Conservation (phyloP, 1,284 basidiomycete species). For the Paramarasmius palmivorus region DNA sequence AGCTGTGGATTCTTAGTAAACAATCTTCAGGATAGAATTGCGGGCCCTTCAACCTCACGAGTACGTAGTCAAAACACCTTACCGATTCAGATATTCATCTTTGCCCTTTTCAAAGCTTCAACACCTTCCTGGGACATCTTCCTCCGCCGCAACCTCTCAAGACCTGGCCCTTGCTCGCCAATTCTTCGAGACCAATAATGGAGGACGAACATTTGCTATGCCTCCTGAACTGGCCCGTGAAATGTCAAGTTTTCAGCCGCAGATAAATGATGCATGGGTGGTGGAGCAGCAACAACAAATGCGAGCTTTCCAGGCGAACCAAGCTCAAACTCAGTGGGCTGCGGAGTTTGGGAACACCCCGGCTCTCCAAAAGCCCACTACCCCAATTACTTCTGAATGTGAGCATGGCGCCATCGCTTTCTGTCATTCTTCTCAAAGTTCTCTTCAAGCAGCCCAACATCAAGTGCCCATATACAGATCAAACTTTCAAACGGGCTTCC, state of each 20-base stretch:
- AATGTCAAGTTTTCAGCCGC: conserved; percentile 23
- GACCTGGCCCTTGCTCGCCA: conserved; percentile 76
- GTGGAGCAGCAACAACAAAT: conserved; percentile 46
- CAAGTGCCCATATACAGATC: conserved; percentile 11
- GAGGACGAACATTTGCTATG: conserved; percentile 27
- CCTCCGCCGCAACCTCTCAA: conserved; percentile 51
- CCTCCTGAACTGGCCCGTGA: conserved; percentile 42
- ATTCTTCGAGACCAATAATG: conserved; percentile 61
- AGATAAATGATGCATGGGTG: conserved; percentile 55
- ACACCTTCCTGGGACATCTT: conserved; percentile 62
- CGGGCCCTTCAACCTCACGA: conserved; percentile 69
- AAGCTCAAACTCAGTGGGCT: conserved; percentile 41
- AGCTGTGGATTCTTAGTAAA: conserved; percentile 3
- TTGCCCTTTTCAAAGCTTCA: conserved; percentile 52
- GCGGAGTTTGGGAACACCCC: conserved; percentile 43
- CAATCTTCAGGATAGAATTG: conserved; percentile 62
- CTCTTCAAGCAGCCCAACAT: conserved; percentile 7
- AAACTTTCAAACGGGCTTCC: conserved; percentile 10
- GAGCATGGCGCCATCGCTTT: neutral
- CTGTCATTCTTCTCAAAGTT: neutral
- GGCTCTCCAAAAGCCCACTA: conserved; percentile 17
- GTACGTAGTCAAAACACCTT: conserved; percentile 35
- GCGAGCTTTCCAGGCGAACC: conserved; percentile 31
- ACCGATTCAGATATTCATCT: conserved; percentile 1
- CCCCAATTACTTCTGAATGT: conserved; percentile 9